These are phyloP conservation scores for Colletotrichum sp. DNA, from an alignment of 2,329 filamentous ascomycete species.

Conservation along the genomic window DNA sequence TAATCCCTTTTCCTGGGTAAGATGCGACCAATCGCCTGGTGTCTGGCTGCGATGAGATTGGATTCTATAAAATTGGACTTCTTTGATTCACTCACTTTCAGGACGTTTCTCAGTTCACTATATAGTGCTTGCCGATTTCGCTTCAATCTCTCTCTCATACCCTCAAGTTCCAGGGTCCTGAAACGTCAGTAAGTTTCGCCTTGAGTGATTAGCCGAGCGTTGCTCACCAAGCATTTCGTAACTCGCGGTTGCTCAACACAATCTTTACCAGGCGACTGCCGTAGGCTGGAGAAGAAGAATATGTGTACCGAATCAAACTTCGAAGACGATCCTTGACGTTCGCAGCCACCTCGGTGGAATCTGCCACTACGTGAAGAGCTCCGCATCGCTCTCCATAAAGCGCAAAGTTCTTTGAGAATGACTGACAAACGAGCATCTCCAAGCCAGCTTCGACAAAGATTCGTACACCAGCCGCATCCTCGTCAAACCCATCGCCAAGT, in stretches of 20 bases:
- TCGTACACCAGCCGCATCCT: conserved; percentile 34
- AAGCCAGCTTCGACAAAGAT: conserved; percentile 28
- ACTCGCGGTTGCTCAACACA: background rate
- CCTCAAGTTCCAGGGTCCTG: background rate
- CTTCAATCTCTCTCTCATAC: background rate
- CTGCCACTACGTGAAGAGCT: conserved; percentile 22
- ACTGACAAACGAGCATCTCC: conserved; percentile 38
- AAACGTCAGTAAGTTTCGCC: background rate
- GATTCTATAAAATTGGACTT: background rate
- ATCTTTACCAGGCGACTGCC: conserved; percentile 6
- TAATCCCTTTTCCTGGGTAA: background rate
- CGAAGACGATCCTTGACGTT: conserved; percentile 12
- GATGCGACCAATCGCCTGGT: conserved; percentile 7
- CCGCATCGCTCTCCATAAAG: conserved; percentile 40
- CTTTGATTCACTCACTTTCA: background rate
- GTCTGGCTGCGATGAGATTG: background rate
- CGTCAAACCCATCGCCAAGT: conserved; percentile 33
- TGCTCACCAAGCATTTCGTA: background rate
- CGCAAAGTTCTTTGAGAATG: conserved; percentile 44
- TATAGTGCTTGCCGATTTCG: background rate
- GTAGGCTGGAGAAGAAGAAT: conserved; percentile 5
- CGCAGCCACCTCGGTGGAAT: background rate
- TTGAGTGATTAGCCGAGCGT: background rate
- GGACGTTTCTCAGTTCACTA: background rate
- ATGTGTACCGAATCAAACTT: conserved; percentile 4